Percentiles rank a stretch among this genome's conserved stretches.
These are phyloP conservation scores for Chionographis japonica DNA, from an alignment of 106 monocot species.

Conservation along the genomic window DNA sequence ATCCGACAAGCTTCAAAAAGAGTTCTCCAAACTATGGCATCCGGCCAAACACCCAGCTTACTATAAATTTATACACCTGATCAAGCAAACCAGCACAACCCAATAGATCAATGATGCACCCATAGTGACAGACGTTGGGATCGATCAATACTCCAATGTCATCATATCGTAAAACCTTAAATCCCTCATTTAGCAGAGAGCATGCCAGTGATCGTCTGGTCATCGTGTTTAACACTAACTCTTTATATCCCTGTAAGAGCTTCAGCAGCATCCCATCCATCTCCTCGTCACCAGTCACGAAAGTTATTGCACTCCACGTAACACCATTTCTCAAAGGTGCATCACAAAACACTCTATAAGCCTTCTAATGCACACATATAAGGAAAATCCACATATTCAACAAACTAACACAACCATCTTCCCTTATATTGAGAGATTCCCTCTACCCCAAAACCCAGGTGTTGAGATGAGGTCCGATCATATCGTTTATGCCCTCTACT, in stretches of 20 bases:
- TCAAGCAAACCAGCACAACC: slow-evolving; percentile 51
- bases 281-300: slow-evolving; percentile 74
- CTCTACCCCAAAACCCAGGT: too few relatives aligned
- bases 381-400: slow-evolving; percentile 61
- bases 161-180: slow-evolving; percentile 36
- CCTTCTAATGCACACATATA: slow-evolving; percentile 71
- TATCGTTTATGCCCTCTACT: too few relatives aligned
- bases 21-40: slow-evolving; percentile 52
- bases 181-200: slow-evolving; percentile 52
- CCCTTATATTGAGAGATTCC: too few relatives aligned
- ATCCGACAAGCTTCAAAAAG: slow-evolving; percentile 51
- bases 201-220: slow-evolving; percentile 57
- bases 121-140: slow-evolving; percentile 53
- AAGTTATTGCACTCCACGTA: slow-evolving; percentile 74
- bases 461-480: too few relatives aligned
- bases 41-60: slow-evolving; percentile 33
- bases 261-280: slow-evolving; percentile 57
- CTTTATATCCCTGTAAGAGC: slow-evolving; percentile 51
- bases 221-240: slow-evolving; percentile 55
- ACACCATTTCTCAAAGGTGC: slow-evolving; percentile 45
- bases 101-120: slow-evolving; percentile 49
- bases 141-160: slow-evolving; percentile 29
- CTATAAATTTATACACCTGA: slow-evolving; percentile 36
- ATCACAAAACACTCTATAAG: slow-evolving; percentile 51
- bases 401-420: slow-evolving; percentile 27